Evolutionary conservation across 2,329 filamentous ascomycete genomes (phyloP).

Genomic region (Pseudogymnoascus sp.): DNA sequence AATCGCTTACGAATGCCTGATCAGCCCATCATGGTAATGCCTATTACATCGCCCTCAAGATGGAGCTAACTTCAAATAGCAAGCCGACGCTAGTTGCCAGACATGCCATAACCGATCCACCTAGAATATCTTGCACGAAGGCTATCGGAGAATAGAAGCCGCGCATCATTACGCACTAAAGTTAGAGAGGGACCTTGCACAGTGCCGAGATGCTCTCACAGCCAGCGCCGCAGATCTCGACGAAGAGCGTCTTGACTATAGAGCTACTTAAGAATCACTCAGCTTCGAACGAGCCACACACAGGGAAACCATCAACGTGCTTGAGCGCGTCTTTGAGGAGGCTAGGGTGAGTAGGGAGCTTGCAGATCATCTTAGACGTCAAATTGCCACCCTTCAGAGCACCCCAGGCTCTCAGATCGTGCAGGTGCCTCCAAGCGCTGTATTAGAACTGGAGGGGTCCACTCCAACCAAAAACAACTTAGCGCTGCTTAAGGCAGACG

Average conservation of each 20-base stretch:
- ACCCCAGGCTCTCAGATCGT: neutral
- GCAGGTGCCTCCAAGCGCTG: neutral
- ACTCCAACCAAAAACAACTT: neutral
- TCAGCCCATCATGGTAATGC: neutral
- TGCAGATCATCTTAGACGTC: constrained; percentile 4
- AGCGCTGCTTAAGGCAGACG: neutral
- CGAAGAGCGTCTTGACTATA: constrained; percentile 2
- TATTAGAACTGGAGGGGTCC: neutral
- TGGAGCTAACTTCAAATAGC: neutral
- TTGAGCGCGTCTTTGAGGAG: constrained; percentile 12
- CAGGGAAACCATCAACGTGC: constrained; percentile 11
- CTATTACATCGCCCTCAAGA: neutral
- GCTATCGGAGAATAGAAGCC: neutral
- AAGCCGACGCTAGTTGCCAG: neutral
- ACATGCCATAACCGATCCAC: neutral
- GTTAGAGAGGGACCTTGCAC: neutral
- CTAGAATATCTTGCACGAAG: neutral
- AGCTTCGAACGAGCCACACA: neutral
- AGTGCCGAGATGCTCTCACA: neutral
- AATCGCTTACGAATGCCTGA: constrained; percentile 11
- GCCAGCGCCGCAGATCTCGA: neutral
- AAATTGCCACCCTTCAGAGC: neutral
- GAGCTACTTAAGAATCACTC: constrained; percentile 6
- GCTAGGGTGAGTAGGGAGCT: constrained; percentile 10
- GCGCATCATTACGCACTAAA: neutral